phyloP scores from a whole-genome alignment of 2,329 filamentous ascomycete species.

The Amauroascus niger region DNA sequence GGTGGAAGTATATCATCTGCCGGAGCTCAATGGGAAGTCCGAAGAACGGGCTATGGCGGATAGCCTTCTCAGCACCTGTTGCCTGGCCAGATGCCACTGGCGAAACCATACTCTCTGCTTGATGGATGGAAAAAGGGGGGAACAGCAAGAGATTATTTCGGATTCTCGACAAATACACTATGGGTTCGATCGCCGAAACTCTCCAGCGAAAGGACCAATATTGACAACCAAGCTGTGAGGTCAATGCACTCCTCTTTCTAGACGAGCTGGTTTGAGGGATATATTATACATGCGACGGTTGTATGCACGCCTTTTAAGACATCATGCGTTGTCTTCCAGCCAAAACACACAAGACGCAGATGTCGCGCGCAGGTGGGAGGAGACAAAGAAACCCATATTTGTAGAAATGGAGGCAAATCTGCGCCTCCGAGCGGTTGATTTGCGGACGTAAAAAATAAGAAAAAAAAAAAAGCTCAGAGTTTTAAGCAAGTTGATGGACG shows the following conservation, averaged over 20 bases:
- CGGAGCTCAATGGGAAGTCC: slow-evolving; percentile 7
- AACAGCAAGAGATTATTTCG: too few relatives aligned
- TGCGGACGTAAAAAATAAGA: too few relatives aligned
- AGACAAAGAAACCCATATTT: not conserved
- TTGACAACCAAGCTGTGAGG: too few relatives aligned
- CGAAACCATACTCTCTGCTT: not conserved
- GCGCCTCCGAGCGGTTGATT: not conserved
- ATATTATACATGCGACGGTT: too few relatives aligned
- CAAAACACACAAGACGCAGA: not conserved
- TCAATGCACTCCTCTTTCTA: too few relatives aligned
- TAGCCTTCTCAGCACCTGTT: not conserved
- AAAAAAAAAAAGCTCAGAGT: not conserved
- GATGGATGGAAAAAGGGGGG: not conserved
- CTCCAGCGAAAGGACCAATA: too few relatives aligned
- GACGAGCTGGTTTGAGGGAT: not conserved
- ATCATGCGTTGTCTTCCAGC: not conserved
- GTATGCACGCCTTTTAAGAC: not conserved
- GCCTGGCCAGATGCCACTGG: not conserved
- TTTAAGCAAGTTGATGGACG: not conserved
- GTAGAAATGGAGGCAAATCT: not conserved
- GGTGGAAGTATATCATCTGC: slow-evolving; percentile 8
- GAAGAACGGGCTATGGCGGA: slow-evolving; percentile 2
- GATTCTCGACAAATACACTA: too few relatives aligned
- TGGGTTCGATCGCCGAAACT: too few relatives aligned
- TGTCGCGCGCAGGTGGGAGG: not conserved